These are phyloP conservation scores for Chenopodium suecicum DNA, from an alignment of 148 eudicot species.

Conservation along the genomic window DNA sequence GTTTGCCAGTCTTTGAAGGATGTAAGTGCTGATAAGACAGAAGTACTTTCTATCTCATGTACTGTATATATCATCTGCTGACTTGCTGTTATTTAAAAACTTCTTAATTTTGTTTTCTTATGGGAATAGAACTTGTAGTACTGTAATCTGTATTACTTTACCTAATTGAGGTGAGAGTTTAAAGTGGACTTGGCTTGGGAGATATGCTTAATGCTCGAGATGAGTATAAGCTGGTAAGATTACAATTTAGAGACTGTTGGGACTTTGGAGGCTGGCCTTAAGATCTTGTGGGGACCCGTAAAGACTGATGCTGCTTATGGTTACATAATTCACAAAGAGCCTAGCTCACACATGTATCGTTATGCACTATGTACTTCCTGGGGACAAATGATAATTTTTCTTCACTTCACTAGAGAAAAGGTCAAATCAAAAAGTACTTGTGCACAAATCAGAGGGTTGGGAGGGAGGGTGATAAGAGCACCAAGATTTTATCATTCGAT, in stretches of 20 bases:
- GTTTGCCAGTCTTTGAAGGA: conserved; percentile 80
- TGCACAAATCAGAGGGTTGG: not conserved
- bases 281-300: not conserved
- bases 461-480: not conserved
- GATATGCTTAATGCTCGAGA: not conserved
- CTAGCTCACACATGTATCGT: not conserved
- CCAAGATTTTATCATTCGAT: not conserved
- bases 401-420: not conserved
- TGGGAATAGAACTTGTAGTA: not conserved
- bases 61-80: not conserved
- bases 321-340: not conserved
- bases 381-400: not conserved
- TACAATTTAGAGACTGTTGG: not conserved
- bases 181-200: not conserved
- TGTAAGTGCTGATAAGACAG: conserved; percentile 49
- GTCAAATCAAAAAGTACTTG: not conserved
- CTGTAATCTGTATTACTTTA: not conserved
- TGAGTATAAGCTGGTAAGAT: too few relatives aligned
- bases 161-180: not conserved
- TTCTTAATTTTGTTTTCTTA: not conserved
- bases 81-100: not conserved
- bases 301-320: not conserved
- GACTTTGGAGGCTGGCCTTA: not conserved
- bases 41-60: not conserved
- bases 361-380: not conserved